These are phyloP conservation scores for Sugiyamaella castrensis DNA, from an alignment of 1,139 yeast species.

Conservation along the genomic window DNA sequence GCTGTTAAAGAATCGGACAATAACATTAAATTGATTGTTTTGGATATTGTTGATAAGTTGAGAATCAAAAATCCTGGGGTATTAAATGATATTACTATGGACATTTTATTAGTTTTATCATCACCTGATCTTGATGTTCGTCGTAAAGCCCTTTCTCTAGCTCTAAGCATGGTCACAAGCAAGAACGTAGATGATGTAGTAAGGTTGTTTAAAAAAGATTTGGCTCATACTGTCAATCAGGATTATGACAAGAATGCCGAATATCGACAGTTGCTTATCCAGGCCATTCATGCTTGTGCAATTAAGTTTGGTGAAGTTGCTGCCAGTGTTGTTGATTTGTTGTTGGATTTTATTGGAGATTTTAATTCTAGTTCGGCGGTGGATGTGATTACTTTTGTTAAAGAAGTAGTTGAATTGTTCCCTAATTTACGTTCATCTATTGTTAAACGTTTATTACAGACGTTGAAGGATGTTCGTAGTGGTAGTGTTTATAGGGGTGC, in stretches of 20 bases:
- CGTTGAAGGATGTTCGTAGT: conserved; percentile 69
- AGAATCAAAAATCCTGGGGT: conserved; percentile 76
- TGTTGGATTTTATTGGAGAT: conserved; percentile 83
- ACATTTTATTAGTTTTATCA: conserved; percentile 77
- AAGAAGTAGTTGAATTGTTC: conserved; percentile 90
- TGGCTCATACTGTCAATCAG: conserved; percentile 59
- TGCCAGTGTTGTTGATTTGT: conserved; percentile 80
- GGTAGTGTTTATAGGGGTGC: conserved; percentile 94
- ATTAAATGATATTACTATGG: conserved; percentile 80
- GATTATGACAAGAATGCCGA: conserved; percentile 72
- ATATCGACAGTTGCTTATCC: conserved; percentile 84
- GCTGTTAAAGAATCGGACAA: conserved; percentile 92
- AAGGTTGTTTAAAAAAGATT: conserved; percentile 85
- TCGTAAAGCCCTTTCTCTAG: conserved; percentile 77
- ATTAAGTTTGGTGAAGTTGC: conserved; percentile 88
- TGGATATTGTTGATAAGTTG: conserved; percentile 79
- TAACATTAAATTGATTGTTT: conserved; percentile 86
- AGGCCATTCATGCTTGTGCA: conserved; percentile 88
- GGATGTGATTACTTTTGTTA: conserved; percentile 84
- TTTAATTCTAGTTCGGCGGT: conserved; percentile 82
- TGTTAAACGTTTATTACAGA: conserved; percentile 57
- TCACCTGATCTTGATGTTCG: conserved; percentile 92
- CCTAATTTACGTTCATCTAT: conserved; percentile 74
- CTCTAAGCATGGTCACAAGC: conserved; percentile 73
- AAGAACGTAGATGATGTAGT: conserved; percentile 95